Evolutionary conservation across 2,329 filamentous ascomycete species (phyloP).

Genomic region (Botryotinia convoluta): DNA sequence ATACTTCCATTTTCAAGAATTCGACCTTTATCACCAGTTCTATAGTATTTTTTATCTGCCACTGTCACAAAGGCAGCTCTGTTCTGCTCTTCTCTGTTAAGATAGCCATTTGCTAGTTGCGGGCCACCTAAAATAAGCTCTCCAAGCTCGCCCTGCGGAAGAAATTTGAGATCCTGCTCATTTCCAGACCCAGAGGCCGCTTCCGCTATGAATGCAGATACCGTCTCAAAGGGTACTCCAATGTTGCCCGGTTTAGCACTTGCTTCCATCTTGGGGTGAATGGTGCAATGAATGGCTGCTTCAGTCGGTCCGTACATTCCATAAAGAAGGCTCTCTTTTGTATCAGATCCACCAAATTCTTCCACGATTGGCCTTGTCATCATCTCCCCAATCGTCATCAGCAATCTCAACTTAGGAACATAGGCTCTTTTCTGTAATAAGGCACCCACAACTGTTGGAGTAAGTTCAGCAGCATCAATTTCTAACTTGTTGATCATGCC

Average conservation of each 20-base stretch:
- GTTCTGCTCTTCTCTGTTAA: constrained; percentile 79
- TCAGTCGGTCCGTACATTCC: constrained; percentile 96
- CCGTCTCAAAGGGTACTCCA: constrained; percentile 75
- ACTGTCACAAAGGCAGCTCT: constrained; percentile 66
- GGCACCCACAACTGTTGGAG: constrained; percentile 80
- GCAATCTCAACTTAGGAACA: constrained; percentile 65
- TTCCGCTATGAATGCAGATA: constrained; percentile 44
- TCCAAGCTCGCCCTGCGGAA: constrained; percentile 37
- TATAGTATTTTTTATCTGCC: constrained; percentile 65
- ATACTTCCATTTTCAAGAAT: constrained; percentile 65
- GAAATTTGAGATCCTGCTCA: constrained; percentile 29
- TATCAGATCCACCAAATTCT: constrained; percentile 64
- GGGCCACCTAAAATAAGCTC: constrained; percentile 79
- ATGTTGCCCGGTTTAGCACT: constrained; percentile 64
- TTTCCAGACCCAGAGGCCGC: constrained; percentile 25
- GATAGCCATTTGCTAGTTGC: constrained; percentile 77
- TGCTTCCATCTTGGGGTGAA: constrained; percentile 61
- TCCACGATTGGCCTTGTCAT: constrained; percentile 71
- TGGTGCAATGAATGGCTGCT: constrained; percentile 84
- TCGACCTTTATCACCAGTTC: constrained; percentile 80
- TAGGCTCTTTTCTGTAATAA: constrained; percentile 65
- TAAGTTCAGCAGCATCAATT: constrained; percentile 84
- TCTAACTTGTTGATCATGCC: constrained; percentile 60
- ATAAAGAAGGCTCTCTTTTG: constrained; percentile 64
- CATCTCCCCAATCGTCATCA: constrained; percentile 93